phyloP scores from a whole-genome alignment of 2,329 filamentous ascomycete species.

The Sclerotinia borealis region DNA sequence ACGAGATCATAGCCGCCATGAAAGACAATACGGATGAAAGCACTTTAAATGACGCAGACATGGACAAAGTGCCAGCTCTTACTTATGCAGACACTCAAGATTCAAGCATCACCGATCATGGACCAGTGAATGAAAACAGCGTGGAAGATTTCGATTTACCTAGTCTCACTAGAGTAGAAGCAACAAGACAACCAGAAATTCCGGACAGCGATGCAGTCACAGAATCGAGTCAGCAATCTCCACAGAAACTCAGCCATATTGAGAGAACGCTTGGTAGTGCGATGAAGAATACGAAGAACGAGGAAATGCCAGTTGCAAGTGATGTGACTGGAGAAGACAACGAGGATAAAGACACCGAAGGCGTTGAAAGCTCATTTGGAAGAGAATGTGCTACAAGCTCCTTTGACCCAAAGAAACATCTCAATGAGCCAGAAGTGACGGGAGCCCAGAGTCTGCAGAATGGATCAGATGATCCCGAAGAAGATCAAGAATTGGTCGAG shows the following conservation, averaged over 20 bases:
- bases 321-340: background rate
- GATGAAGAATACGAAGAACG: background rate
- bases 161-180: background rate
- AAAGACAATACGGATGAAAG: background rate
- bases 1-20: too few species aligned
- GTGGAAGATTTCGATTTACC: background rate
- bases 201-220: constrained; percentile 13
- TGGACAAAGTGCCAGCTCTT: background rate
- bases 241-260: background rate
- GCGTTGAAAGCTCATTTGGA: constrained; percentile 1
- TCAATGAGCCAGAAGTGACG: background rate
- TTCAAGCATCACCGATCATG: background rate
- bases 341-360: background rate
- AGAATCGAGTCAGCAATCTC: constrained; percentile 3
- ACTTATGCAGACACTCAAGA: background rate
- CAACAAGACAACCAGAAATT: background rate
- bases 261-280: background rate
- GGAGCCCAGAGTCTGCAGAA: background rate
- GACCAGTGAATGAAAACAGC: background rate
- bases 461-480: background rate
- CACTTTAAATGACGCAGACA: background rate
- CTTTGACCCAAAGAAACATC: background rate
- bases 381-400: constrained; percentile 10
- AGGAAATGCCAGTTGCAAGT: background rate
- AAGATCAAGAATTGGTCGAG: background rate